Conservation (phyloP, 768 basidiomycete genomes). For the Gautieria morchelliformis region DNA sequence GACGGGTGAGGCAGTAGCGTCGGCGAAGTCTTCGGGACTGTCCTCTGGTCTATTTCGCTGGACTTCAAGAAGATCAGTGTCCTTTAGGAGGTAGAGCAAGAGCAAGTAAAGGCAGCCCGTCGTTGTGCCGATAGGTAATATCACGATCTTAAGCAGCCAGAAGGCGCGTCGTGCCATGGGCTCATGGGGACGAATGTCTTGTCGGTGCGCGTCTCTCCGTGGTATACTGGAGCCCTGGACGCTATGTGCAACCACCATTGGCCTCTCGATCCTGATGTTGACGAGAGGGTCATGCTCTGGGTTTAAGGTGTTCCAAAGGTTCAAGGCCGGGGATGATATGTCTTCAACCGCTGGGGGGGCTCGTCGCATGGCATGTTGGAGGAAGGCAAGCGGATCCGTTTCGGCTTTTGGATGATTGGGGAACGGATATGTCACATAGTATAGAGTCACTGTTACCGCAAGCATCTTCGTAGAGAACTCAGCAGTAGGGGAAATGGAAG, state of each 20-base stretch:
- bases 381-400: constrained; percentile 7
- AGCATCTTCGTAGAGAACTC: constrained; percentile 44
- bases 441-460: constrained; percentile 65
- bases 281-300: constrained; percentile 55
- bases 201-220: constrained; percentile 12
- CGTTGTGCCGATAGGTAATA: constrained; percentile 76
- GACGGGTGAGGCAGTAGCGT: constrained; percentile 24
- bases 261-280: constrained; percentile 74
- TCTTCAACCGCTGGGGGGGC: constrained; percentile 3
- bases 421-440: constrained; percentile 56
- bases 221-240: constrained; percentile 25
- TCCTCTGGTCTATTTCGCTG: constrained; percentile 51
- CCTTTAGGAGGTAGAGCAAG: constrained; percentile 79
- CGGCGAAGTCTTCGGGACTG: constrained; percentile 31
- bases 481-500: background rate
- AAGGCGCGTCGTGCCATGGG: constrained; percentile 44
- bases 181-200: background rate
- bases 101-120: constrained; percentile 65
- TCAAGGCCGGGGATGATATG: constrained; percentile 42
- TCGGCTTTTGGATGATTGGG: constrained; percentile 11
- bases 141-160: constrained; percentile 77
- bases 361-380: constrained; percentile 2
- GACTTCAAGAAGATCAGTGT: constrained; percentile 83
- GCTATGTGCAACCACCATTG: constrained; percentile 62
- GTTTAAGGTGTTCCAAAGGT: constrained; percentile 72